Conservation (phyloP, 192 early-diverging fungal species). For the Podila horticola region DNA sequence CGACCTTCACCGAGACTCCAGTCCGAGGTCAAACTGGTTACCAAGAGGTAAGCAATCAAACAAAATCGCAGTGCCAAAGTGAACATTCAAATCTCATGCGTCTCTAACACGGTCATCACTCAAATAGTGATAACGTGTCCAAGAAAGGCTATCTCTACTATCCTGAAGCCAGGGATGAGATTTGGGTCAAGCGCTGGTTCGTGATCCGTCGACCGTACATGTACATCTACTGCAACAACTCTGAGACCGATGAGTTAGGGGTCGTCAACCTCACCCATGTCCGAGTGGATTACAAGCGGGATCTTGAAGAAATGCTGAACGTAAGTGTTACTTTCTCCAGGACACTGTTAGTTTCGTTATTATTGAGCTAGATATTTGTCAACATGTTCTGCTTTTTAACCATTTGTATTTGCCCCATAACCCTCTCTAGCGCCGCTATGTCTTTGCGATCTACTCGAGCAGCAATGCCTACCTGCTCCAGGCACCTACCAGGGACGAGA, state of each 20-base stretch:
- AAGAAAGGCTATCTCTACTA: slow-evolving; percentile 64
- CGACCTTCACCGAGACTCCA: slow-evolving; percentile 37
- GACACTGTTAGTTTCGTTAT: background rate
- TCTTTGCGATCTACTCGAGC: slow-evolving; percentile 79
- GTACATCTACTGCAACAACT: slow-evolving; percentile 73
- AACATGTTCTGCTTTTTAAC: background rate
- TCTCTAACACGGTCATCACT: background rate
- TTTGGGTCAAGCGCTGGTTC: slow-evolving; percentile 84
- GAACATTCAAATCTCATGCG: too few species aligned
- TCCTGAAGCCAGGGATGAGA: slow-evolving; percentile 65
- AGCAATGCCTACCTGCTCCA: slow-evolving; percentile 75
- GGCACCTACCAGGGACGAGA: slow-evolving; percentile 66
- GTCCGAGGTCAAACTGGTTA: slow-evolving; percentile 42
- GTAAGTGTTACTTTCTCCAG: slow-evolving; percentile 32
- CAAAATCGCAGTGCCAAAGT: background rate
- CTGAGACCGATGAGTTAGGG: slow-evolving; percentile 73
- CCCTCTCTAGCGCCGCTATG: slow-evolving; percentile 57
- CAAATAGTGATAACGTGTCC: slow-evolving; percentile 58
- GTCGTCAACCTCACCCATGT: slow-evolving; percentile 82
- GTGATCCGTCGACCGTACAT: slow-evolving; percentile 84
- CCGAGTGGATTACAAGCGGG: slow-evolving; percentile 64
- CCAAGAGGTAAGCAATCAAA: slow-evolving; percentile 24
- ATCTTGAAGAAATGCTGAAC: slow-evolving; percentile 68
- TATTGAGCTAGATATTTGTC: background rate
- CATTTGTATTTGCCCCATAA: background rate